Evolutionary conservation across 768 basidiomycete species (phyloP).

Genomic region (Fomitopsis pulvina): DNA sequence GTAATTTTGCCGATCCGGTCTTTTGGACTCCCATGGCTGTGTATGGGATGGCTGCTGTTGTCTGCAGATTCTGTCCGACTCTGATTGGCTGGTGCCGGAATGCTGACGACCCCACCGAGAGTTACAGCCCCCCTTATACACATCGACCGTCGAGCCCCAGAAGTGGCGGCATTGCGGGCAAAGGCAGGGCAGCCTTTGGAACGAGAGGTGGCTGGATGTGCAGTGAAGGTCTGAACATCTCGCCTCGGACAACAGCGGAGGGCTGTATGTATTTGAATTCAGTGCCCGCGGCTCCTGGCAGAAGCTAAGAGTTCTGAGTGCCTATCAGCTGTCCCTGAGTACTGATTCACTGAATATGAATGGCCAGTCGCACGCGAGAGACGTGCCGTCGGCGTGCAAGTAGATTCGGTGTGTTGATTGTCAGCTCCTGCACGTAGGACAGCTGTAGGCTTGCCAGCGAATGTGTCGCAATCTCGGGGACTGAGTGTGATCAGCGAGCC

Average conservation of each 20-base stretch:
- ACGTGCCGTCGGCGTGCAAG: not conserved
- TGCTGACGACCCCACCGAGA: too few species aligned
- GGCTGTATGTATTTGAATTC: too few species aligned
- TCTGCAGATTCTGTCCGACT: not conserved
- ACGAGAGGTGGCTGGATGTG: too few species aligned
- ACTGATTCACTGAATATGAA: too few species aligned
- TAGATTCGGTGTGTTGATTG: not conserved
- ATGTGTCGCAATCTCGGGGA: not conserved
- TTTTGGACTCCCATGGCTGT: not conserved
- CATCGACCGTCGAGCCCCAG: too few species aligned
- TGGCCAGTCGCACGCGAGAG: not conserved
- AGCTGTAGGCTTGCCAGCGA: too few species aligned
- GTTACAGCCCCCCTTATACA: too few species aligned
- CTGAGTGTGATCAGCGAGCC: not conserved
- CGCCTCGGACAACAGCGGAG: not conserved
- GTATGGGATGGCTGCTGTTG: not conserved
- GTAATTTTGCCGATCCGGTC: not conserved
- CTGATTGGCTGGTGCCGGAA: not conserved
- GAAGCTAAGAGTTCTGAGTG: not conserved
- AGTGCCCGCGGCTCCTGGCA: not conserved
- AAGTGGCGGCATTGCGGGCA: too few species aligned
- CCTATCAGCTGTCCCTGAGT: not conserved
- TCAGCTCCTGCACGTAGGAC: too few species aligned
- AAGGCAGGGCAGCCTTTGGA: too few species aligned
- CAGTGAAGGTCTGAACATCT: not conserved